These are phyloP conservation scores for Rhizopus stolonifer DNA, from an alignment of 371 early-diverging fungal species.

Conservation along the genomic window DNA sequence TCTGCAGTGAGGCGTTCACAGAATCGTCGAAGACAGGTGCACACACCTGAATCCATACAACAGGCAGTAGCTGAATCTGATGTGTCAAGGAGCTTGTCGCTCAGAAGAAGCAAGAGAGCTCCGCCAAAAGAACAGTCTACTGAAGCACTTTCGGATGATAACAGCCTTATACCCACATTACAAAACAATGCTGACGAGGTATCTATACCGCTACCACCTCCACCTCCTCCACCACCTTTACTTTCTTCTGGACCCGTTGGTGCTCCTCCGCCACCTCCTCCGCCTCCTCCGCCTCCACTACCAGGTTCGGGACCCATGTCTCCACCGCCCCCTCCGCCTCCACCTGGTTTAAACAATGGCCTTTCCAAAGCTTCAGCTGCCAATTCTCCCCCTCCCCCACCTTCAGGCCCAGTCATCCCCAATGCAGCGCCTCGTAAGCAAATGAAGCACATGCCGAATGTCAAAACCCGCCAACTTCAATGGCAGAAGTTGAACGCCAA, in stretches of 20 bases:
- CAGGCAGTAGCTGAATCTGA: not conserved
- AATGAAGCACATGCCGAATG: constrained; percentile 59
- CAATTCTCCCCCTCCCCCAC: not conserved
- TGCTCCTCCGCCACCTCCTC: not conserved
- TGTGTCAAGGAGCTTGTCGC: not conserved
- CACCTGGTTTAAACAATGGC: not conserved
- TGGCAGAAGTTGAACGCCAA: constrained; percentile 82
- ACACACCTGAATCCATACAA: not conserved
- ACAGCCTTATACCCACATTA: constrained; percentile 3
- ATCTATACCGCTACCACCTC: constrained; percentile 9
- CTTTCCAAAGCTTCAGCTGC: too few species aligned
- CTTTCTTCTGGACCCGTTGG: not conserved
- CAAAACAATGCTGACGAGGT: not conserved
- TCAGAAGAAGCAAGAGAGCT: not conserved
- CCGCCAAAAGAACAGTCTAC: too few species aligned
- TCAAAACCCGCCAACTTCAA: constrained; percentile 78
- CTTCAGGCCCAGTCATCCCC: not conserved
- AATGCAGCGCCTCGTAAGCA: constrained; percentile 49
- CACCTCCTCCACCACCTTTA: constrained; percentile 29
- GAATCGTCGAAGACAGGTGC: constrained; percentile 31
- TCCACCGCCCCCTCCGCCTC: constrained; percentile 13
- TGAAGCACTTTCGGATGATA: not conserved
- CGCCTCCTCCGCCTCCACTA: constrained; percentile 8
- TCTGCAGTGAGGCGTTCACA: constrained; percentile 40
- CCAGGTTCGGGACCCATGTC: not conserved